phyloP scores from a whole-genome alignment of 352 stramenopile genomes.

The Globisporangium splendens region DNA sequence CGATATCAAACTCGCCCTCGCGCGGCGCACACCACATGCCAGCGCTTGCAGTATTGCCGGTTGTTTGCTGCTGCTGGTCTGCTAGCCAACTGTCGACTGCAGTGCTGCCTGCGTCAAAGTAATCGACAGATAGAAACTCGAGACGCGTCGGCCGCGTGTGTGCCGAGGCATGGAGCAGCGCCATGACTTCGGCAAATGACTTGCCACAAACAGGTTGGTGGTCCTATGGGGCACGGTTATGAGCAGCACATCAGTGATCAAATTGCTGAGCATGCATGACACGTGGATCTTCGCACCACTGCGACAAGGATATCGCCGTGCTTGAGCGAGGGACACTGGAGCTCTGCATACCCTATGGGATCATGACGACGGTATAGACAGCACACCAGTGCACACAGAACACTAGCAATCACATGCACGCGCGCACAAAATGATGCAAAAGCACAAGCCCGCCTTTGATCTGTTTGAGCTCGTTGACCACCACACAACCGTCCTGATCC shows the following conservation, averaged over 20 bases:
- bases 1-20: constrained; percentile 39
- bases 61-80: constrained; percentile 4
- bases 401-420: neutral
- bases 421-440: neutral
- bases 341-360: constrained; percentile 24
- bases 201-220: constrained; percentile 10
- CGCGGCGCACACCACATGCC: neutral
- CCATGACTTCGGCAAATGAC: constrained; percentile 28
- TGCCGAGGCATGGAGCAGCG: constrained; percentile 14
- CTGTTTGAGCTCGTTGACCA: constrained; percentile 25
- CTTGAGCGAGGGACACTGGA: constrained; percentile 22
- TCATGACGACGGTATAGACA: too few relatives aligned
- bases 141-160: constrained; percentile 20
- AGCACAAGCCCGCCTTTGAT: constrained; percentile 14
- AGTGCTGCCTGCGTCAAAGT: constrained; percentile 15
- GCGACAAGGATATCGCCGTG: constrained; percentile 32
- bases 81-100: constrained; percentile 23
- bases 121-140: constrained; percentile 26
- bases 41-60: neutral
- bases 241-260: too few relatives aligned
- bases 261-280: too few relatives aligned
- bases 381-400: neutral
- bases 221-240: constrained; percentile 7
- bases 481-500: constrained; percentile 21
- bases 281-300: too few relatives aligned